Evolutionary conservation across 1,284 basidiomycete genomes (phyloP).

Genomic region (Paramarasmius palmivorus): DNA sequence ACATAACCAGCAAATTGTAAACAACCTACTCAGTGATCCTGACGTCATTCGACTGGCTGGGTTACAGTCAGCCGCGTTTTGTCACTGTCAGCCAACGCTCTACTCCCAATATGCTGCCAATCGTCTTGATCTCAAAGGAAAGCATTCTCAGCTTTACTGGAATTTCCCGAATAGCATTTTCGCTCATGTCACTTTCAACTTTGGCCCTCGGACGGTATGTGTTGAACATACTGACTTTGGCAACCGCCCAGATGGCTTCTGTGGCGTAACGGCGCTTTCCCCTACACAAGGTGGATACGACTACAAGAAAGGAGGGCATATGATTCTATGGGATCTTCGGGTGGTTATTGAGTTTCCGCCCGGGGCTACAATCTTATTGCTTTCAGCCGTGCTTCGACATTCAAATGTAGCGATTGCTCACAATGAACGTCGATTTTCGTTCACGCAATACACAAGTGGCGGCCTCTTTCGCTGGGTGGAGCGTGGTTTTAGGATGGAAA

Average conservation of each 20-base stretch:
- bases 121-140: not conserved
- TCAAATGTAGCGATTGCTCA: constrained; percentile 6
- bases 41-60: too few species aligned
- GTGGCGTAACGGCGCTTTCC: constrained; percentile 10
- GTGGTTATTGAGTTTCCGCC: constrained; percentile 12
- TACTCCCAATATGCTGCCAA: not conserved
- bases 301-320: constrained; percentile 11
- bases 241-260: constrained; percentile 4
- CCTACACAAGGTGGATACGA: constrained; percentile 21
- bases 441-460: constrained; percentile 11
- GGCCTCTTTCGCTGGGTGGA: constrained; percentile 9
- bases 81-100: not conserved
- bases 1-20: too few species aligned
- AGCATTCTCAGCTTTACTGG: not conserved
- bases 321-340: constrained; percentile 11
- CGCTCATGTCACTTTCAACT: constrained; percentile 5
- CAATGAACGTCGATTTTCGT: constrained; percentile 1
- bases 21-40: too few species aligned
- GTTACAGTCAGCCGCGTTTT: not conserved
- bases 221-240: constrained; percentile 1
- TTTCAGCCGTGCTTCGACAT: constrained; percentile 10
- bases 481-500: too few species aligned
- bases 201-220: constrained; percentile 4
- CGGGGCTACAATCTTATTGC: not conserved
- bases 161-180: constrained; percentile 3